Base-by-base conservation (phyloP, 805 yeast genomes). In the Clavispora santaluciae region DNA sequence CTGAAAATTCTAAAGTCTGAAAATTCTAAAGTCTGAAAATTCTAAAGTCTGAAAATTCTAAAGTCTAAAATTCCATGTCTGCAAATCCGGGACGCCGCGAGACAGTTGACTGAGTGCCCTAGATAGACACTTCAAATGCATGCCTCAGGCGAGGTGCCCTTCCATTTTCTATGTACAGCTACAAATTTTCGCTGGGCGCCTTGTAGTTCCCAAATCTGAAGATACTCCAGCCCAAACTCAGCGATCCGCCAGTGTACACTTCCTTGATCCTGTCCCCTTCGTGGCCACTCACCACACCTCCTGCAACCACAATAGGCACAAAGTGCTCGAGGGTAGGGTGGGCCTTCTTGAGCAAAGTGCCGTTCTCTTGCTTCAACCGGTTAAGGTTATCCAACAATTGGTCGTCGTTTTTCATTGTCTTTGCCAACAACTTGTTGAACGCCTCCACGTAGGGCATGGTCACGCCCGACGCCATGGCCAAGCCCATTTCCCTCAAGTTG, bases 311-410 rank as follows among this genome's bases (percentile, higher is more conserved):
- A 6, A 81, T 50, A 1, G 91, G 91, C 49, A 78, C 60, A 45
- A 86, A 76, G 60, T 86, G 95, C 48, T 86, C 95, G 37, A 79
- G 63, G 0, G 90, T 80, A 8, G 95, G 95, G 59, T 86, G 95
- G 0, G 91, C 83, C 24, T 59, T 51, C 37, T 52, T 53, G 26
- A 80, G 56, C 12, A 78, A 56, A 4, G 56, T 50, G 4, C 48
- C 54, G 48, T 64, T 50, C 1, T 55, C 39, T 8, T 43, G 40
- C 35, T 65, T 52, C 36, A 79, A 49, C 4, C 57, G 50, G 22
- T 70, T 57, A 10, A 81, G 62, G 17, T 55, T 55, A 1, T 53
- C 50, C 30, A 76, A 54, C 26, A 72, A 56, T 58, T 62, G 13
- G 43, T 51, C 3, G 63, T 58, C 12, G 49, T 41, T 45, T 3